Conservation (phyloP, 2,329 filamentous ascomycete genomes). For the Hymenoscyphus scutula region DNA sequence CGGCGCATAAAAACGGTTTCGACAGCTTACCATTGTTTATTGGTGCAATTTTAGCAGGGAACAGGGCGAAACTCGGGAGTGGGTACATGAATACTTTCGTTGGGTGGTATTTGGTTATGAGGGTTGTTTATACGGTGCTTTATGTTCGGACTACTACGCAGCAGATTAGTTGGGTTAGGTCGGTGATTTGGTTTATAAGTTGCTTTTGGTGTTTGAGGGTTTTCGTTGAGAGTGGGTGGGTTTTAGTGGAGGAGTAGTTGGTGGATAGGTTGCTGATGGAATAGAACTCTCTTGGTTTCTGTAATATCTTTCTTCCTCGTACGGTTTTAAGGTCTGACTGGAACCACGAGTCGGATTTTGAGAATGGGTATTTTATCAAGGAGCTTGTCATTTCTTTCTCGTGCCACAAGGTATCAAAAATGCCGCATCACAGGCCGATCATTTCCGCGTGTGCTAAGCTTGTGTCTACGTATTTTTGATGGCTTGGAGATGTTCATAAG, state of each 20-base stretch:
- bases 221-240: constrained; percentile 12
- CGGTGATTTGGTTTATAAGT: constrained; percentile 6
- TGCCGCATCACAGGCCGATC: no score
- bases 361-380: no score
- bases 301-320: no score
- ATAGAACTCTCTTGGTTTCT: no score
- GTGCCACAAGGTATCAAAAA: no score
- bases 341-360: no score
- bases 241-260: constrained; percentile 5
- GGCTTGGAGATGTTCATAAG: no score
- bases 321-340: no score
- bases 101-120: constrained; percentile 11
- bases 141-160: constrained; percentile 7
- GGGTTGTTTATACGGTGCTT: constrained; percentile 14
- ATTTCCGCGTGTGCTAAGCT: no score
- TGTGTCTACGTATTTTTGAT: no score
- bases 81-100: constrained; percentile 22
- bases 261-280: no score
- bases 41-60: constrained; percentile 43
- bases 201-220: constrained; percentile 5
- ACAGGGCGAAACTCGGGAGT: constrained; percentile 39
- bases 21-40: constrained; percentile 47
- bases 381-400: no score
- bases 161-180: constrained; percentile 6
- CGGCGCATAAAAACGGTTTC: constrained; percentile 45